Evolutionary conservation across 305 asterid species (phyloP).

Genomic region (Caryopteris hybrid): DNA sequence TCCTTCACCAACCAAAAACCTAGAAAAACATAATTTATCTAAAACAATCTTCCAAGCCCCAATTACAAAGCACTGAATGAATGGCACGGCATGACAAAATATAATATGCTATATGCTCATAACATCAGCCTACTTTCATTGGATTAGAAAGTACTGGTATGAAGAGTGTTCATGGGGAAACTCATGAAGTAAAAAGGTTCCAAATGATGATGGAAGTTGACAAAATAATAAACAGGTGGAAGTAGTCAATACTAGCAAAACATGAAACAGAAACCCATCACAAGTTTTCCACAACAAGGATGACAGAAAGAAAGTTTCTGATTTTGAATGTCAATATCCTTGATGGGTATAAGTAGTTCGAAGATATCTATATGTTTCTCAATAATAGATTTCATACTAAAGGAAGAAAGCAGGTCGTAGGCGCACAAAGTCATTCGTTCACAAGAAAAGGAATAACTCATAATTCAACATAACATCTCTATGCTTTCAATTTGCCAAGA

Average conservation of each 20-base stretch:
- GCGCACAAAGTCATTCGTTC: conserved; percentile 8
- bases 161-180: not conserved
- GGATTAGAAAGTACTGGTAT: not conserved
- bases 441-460: not conserved
- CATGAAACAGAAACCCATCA: not conserved
- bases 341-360: not conserved
- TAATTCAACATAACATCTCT: not conserved
- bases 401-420: not conserved
- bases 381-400: not conserved
- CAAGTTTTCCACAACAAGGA: not conserved
- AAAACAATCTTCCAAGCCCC: not conserved
- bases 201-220: not conserved
- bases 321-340: not conserved
- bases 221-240: not conserved
- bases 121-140: not conserved
- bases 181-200: not conserved
- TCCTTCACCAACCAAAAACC: conserved; percentile 97
- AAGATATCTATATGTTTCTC: not conserved
- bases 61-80: not conserved
- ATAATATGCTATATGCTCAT: not conserved
- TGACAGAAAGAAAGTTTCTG: not conserved
- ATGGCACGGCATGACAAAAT: not conserved
- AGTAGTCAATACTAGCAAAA: not conserved
- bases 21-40: conserved; percentile 20
- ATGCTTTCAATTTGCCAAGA: not conserved